phyloP scores from a whole-genome alignment of 768 basidiomycete species.

The Serendipita sp. region DNA sequence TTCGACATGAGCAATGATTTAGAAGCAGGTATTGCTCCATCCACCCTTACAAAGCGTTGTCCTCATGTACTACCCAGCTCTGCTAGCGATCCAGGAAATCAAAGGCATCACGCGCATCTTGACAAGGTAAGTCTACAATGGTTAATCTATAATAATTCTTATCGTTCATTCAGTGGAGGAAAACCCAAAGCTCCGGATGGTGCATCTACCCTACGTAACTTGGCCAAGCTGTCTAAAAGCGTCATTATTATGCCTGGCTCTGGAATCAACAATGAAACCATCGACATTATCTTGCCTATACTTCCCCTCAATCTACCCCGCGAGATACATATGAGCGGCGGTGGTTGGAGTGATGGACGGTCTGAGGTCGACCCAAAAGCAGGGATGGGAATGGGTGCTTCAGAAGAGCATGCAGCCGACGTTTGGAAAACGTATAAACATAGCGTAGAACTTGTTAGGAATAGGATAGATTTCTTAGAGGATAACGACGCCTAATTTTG shows the following conservation, averaged over 20 bases:
- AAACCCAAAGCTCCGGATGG: slow-evolving; percentile 24
- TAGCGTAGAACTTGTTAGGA: slow-evolving; percentile 23
- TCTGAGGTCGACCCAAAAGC: slow-evolving; percentile 29
- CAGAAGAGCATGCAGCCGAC: slow-evolving; percentile 38
- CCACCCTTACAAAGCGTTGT: not conserved
- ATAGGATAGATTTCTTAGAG: not conserved
- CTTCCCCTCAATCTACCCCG: slow-evolving; percentile 40
- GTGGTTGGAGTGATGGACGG: slow-evolving; percentile 40
- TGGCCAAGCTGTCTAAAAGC: not conserved
- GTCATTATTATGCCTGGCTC: slow-evolving; percentile 51
- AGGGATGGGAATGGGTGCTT: slow-evolving; percentile 49
- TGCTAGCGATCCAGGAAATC: slow-evolving; percentile 21
- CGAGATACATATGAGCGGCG: slow-evolving; percentile 66
- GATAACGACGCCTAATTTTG: not conserved
- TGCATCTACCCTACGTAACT: slow-evolving; percentile 17
- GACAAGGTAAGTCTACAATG: slow-evolving; percentile 40
- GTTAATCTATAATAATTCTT: not conserved
- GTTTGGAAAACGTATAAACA: slow-evolving; percentile 48
- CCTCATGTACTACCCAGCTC: not conserved
- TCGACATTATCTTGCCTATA: slow-evolving; percentile 30
- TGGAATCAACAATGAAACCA: slow-evolving; percentile 46
- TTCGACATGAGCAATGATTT: slow-evolving; percentile 54
- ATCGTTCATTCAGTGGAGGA: slow-evolving; percentile 33
- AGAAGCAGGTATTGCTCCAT: slow-evolving; percentile 28
- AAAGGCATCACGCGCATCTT: slow-evolving; percentile 57